These are phyloP conservation scores for Cyberlindnera xishuangbannaensis DNA, from an alignment of 805 yeast species.

Conservation along the genomic window DNA sequence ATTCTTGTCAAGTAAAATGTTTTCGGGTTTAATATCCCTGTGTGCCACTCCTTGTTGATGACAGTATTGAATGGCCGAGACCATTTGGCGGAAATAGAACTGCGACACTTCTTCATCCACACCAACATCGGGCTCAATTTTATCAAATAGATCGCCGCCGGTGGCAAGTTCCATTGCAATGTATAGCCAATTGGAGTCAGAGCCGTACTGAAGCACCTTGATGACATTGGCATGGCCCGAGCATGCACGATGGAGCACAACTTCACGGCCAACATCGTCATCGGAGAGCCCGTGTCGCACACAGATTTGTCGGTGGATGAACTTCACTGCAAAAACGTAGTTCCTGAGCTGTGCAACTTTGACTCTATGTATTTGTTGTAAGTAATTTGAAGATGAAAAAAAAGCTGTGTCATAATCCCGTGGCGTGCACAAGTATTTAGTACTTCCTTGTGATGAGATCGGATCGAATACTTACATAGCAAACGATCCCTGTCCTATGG, in stretches of 20 bases:
- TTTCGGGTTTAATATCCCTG: constrained; percentile 66
- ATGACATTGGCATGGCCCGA: constrained; percentile 56
- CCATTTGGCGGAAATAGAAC: constrained; percentile 60
- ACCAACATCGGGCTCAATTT: constrained; percentile 71
- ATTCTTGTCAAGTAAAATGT: constrained; percentile 51
- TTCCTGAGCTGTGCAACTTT: constrained; percentile 39
- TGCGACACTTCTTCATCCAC: constrained; percentile 62
- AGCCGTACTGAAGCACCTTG: constrained; percentile 46
- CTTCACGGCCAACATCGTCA: constrained; percentile 45
- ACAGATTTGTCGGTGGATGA: constrained; percentile 40
- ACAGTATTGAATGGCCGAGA: constrained; percentile 52
- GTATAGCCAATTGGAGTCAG: constrained; percentile 54
- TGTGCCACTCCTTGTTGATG: constrained; percentile 64
- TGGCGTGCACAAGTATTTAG: no score
- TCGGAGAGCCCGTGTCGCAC: constrained; percentile 31
- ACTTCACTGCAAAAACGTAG: constrained; percentile 50
- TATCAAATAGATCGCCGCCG: constrained; percentile 75
- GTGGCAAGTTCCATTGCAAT: constrained; percentile 62
- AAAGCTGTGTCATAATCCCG: no score
- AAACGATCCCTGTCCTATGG: constrained; percentile 65
- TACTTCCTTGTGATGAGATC: no score
- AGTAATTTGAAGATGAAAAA: not conserved
- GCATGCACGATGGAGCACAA: constrained; percentile 52
- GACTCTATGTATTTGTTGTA: constrained; percentile 31
- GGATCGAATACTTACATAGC: constrained; percentile 47